Evolutionary conservation across 2,329 filamentous ascomycete species (phyloP).

Genomic region (Stylonectria norvegica): DNA sequence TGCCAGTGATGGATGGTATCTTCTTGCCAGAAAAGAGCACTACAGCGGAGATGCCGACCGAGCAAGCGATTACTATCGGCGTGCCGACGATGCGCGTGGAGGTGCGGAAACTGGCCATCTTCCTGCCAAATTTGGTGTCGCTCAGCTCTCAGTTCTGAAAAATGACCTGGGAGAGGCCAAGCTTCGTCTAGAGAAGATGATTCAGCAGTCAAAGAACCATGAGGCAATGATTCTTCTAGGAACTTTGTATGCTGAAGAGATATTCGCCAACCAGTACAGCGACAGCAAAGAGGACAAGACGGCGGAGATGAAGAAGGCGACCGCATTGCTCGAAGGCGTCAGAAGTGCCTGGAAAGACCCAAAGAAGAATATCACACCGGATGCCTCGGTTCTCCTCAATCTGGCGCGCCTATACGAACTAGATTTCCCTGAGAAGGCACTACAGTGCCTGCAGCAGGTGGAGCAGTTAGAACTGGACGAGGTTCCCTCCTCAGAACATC

Average conservation of each 20-base stretch:
- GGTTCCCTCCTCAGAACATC: slow-evolving; percentile 66
- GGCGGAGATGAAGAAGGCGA: slow-evolving; percentile 80
- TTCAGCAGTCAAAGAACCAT: slow-evolving; percentile 75
- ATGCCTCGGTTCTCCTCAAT: slow-evolving; percentile 86
- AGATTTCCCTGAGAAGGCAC: slow-evolving; percentile 81
- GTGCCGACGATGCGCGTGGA: slow-evolving; percentile 87
- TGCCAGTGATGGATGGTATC: slow-evolving; percentile 95
- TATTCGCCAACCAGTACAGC: slow-evolving; percentile 72
- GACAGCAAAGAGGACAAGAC: slow-evolving; percentile 83
- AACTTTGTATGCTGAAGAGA: slow-evolving; percentile 89
- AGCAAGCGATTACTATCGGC: slow-evolving; percentile 82
- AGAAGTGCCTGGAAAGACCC: slow-evolving; percentile 88
- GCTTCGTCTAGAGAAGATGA: slow-evolving; percentile 88
- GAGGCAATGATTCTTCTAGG: slow-evolving; percentile 92
- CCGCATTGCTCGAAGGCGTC: slow-evolving; percentile 78
- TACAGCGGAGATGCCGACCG: slow-evolving; percentile 70
- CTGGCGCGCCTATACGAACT: slow-evolving; percentile 86
- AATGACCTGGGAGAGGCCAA: slow-evolving; percentile 89
- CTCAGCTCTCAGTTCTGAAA: slow-evolving; percentile 81
- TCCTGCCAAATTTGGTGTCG: slow-evolving; percentile 90
- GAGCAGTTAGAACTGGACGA: slow-evolving; percentile 85
- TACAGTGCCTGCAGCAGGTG: slow-evolving; percentile 88
- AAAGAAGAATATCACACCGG: slow-evolving; percentile 76
- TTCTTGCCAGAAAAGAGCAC: slow-evolving; percentile 88
- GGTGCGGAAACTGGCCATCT: slow-evolving; percentile 87